Conservation (phyloP, 2,329 filamentous ascomycete genomes). For the Claviceps sp. region DNA sequence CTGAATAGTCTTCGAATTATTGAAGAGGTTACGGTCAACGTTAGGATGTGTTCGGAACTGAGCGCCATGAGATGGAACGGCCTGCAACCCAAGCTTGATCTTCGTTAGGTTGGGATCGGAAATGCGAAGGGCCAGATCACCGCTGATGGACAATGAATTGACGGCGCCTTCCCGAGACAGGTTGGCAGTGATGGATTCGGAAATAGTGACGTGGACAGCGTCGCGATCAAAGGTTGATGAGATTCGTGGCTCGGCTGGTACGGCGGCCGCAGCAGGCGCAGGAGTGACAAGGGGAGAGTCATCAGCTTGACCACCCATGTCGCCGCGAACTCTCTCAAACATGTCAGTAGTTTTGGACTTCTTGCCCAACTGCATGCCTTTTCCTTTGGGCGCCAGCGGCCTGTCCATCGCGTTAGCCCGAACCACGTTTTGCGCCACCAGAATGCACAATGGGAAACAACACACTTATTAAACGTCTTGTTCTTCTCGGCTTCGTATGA, state of each 20-base stretch:
- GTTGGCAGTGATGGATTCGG: constrained; percentile 81
- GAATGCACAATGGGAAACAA: constrained; percentile 1
- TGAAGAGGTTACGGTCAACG: constrained; percentile 82
- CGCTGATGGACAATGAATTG: constrained; percentile 78
- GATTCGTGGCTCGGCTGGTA: constrained; percentile 38
- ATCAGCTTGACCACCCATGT: constrained; percentile 77
- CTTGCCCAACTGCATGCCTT: constrained; percentile 98
- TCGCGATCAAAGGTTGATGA: constrained; percentile 65
- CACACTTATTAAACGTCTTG: constrained; percentile 70
- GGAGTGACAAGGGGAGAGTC: constrained; percentile 58
- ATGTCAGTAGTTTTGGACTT: constrained; percentile 97
- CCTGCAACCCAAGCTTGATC: constrained; percentile 69
- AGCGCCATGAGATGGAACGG: constrained; percentile 66
- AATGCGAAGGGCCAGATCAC: constrained; percentile 84
- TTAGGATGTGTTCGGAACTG: constrained; percentile 96
- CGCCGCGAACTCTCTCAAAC: constrained; percentile 87
- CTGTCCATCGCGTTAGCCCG: constrained; percentile 17
- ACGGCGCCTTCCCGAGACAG: constrained; percentile 78
- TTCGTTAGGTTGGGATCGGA: constrained; percentile 81
- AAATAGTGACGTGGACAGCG: constrained; percentile 75
- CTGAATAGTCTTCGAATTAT: constrained; percentile 69
- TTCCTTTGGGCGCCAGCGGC: constrained; percentile 62
- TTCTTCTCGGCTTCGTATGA: constrained; percentile 97
- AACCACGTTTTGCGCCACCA: not conserved
- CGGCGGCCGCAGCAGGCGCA: constrained; percentile 34